phyloP scores from a whole-genome alignment of 495 filamentous ascomycete genomes.

The Delitschia confertaspora region DNA sequence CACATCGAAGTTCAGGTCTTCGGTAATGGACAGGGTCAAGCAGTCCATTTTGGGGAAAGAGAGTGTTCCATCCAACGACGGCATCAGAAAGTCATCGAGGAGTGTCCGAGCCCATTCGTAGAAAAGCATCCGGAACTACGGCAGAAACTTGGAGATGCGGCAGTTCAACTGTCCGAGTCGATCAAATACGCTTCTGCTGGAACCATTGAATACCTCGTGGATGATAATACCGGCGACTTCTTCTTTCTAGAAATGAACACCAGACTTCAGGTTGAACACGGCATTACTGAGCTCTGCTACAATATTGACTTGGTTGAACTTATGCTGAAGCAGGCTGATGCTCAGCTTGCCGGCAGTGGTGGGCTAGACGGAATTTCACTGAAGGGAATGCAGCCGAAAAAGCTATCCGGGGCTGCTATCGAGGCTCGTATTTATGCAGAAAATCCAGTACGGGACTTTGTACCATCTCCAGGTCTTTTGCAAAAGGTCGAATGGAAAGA shows the following conservation, averaged over 20 bases:
- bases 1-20: slow-evolving; percentile 54
- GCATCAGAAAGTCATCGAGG: slow-evolving; percentile 52
- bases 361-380: slow-evolving; percentile 36
- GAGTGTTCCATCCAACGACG: slow-evolving; percentile 54
- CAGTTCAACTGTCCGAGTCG: slow-evolving; percentile 42
- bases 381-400: slow-evolving; percentile 29
- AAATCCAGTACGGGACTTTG: slow-evolving; percentile 48
- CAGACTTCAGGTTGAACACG: slow-evolving; percentile 58
- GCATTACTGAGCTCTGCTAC: slow-evolving; percentile 53
- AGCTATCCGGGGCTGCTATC: slow-evolving; percentile 44
- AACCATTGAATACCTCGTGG: slow-evolving; percentile 57
- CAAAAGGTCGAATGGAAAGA: slow-evolving; percentile 47
- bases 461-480: slow-evolving; percentile 49
- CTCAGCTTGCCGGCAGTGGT: slow-evolving; percentile 35
- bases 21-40: slow-evolving; percentile 44
- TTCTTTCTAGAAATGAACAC: slow-evolving; percentile 67
- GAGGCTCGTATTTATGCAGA: slow-evolving; percentile 57
- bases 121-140: slow-evolving; percentile 39
- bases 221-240: slow-evolving; percentile 48
- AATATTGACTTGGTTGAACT: slow-evolving; percentile 50
- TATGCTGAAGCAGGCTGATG: slow-evolving; percentile 48
- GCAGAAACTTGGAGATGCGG: slow-evolving; percentile 42
- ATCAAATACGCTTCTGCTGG: slow-evolving; percentile 53
- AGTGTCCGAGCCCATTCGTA: slow-evolving; percentile 47
- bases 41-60: slow-evolving; percentile 47